Conservation (phyloP, 345 rosid species). For the Populus euphratica region DNA sequence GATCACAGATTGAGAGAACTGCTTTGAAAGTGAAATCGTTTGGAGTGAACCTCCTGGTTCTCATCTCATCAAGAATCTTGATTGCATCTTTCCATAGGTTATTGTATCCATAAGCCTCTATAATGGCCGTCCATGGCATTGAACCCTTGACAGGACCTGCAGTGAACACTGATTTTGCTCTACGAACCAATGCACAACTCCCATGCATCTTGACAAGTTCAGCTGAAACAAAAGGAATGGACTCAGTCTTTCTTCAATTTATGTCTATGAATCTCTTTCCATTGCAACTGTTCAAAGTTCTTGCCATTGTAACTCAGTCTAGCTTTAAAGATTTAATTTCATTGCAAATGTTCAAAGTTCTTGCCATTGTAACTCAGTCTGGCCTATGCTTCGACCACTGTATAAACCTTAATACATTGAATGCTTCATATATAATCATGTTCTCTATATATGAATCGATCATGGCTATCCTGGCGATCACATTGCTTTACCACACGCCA, state of each 20-base stretch:
- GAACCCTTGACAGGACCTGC: constrained; percentile 62
- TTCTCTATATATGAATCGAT: constrained; percentile 50
- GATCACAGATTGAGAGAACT: constrained; percentile 53
- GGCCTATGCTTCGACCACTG: constrained; percentile 64
- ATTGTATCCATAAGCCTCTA: constrained; percentile 57
- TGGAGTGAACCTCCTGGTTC: constrained; percentile 50
- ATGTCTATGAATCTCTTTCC: constrained; percentile 75
- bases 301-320: constrained; percentile 65
- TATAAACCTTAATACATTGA: constrained; percentile 54
- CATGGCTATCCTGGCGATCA: constrained; percentile 30
- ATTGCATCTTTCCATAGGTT: constrained; percentile 47
- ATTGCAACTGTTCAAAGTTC: constrained; percentile 51
- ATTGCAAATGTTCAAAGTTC: constrained; percentile 52
- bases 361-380: constrained; percentile 63
- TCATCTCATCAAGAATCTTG: constrained; percentile 55
- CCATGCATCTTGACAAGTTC: constrained; percentile 71
- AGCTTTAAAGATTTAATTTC: constrained; percentile 52
- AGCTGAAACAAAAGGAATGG: constrained; percentile 58
- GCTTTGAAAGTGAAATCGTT: constrained; percentile 60
- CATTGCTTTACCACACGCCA: constrained; percentile 21
- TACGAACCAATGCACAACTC: constrained; percentile 41
- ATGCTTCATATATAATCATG: constrained; percentile 37
- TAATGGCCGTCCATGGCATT: constrained; percentile 72
- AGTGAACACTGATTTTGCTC: constrained; percentile 52
- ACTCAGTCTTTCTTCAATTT: constrained; percentile 55